A percentile compares a stretch with the other conserved stretches of the same genome.
Evolutionary conservation across 192 early-diverging fungal genomes (phyloP).

Genomic region (Coemansia sp.): DNA sequence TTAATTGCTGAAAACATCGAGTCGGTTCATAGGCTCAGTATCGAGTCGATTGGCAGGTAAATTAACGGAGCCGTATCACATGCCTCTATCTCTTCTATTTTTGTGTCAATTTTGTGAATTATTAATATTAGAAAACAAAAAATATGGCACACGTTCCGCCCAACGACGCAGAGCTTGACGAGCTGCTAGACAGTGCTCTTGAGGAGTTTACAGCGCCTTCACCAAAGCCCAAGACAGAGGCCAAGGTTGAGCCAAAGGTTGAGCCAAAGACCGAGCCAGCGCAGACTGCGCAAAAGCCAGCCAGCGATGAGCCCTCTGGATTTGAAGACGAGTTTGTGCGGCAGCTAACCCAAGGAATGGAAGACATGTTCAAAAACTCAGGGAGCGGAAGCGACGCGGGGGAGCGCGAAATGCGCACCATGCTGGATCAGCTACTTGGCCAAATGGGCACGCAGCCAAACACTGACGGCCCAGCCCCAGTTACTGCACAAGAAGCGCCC

Average conservation of each 20-base stretch:
- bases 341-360: conserved; percentile 80
- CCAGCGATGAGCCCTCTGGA: conserved; percentile 24
- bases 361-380: conserved; percentile 55
- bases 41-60: not conserved
- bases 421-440: conserved; percentile 75
- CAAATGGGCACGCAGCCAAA: conserved; percentile 54
- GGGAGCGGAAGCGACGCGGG: conserved; percentile 18
- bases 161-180: conserved; percentile 67
- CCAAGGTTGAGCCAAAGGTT: conserved; percentile 10
- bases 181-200: conserved; percentile 72
- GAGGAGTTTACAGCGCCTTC: conserved; percentile 64
- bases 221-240: conserved; percentile 44
- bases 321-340: conserved; percentile 73
- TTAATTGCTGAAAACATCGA: no score
- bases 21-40: no score
- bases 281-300: conserved; percentile 18
- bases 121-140: not conserved
- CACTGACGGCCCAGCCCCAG: not conserved
- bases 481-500: not conserved
- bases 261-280: conserved; percentile 9
- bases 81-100: not conserved
- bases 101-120: not conserved
- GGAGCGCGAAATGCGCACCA: conserved; percentile 63
- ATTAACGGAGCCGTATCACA: not conserved
- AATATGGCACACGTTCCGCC: conserved; percentile 44